phyloP scores from a whole-genome alignment of 768 basidiomycete genomes.

The Exsudoporus frostii region DNA sequence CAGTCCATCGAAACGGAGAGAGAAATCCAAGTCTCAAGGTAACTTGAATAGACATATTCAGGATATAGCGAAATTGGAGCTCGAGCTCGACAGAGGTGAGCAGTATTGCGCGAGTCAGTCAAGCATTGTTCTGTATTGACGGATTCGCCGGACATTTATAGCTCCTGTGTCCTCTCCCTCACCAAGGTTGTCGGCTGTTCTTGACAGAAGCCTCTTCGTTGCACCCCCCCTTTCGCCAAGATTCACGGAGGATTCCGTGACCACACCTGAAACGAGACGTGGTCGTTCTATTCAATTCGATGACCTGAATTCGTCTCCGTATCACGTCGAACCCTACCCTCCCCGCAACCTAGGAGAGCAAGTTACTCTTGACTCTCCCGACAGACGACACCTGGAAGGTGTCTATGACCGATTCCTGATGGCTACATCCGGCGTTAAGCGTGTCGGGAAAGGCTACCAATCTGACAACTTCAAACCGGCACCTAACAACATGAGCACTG shows the following conservation, averaged over 20 bases:
- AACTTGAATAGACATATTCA: constrained; percentile 66
- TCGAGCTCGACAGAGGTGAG: constrained; percentile 64
- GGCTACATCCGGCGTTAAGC: constrained; percentile 78
- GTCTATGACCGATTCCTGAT: constrained; percentile 82
- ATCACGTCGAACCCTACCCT: constrained; percentile 65
- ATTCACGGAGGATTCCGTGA: constrained; percentile 37
- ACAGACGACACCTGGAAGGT: constrained; percentile 60
- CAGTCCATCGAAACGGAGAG: constrained; percentile 61
- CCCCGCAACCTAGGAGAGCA: constrained; percentile 39
- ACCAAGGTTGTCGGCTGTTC: constrained; percentile 57
- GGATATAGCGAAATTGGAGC: constrained; percentile 59
- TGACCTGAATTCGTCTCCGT: constrained; percentile 60
- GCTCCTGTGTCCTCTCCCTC: constrained; percentile 41
- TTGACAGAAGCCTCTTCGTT: constrained; percentile 70
- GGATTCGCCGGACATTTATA: neutral
- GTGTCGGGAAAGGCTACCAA: constrained; percentile 78
- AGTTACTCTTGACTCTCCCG: constrained; percentile 48
- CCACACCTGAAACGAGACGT: constrained; percentile 20
- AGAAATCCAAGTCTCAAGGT: constrained; percentile 65
- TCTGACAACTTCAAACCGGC: constrained; percentile 56
- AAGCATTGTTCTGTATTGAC: neutral
- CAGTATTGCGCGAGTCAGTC: neutral
- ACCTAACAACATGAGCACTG: constrained; percentile 26
- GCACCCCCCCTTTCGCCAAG: constrained; percentile 42
- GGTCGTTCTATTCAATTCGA: constrained; percentile 21